Conservation (phyloP, 2,329 filamentous ascomycete genomes). For the Phialophora expanda region DNA sequence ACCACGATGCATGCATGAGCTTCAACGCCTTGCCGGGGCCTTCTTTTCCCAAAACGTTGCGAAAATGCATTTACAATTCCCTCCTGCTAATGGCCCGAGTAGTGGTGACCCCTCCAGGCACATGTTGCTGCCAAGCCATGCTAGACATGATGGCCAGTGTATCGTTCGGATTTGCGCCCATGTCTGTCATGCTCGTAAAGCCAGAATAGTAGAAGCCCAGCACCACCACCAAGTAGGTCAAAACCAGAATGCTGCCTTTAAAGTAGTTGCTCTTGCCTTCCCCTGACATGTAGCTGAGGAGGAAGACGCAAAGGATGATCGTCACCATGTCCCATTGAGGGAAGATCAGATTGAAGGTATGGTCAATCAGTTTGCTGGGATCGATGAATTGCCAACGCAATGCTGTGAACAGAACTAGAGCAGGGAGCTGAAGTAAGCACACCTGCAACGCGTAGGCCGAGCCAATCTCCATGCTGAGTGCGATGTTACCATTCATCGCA, state of each 20-base stretch:
- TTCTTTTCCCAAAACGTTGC: neutral
- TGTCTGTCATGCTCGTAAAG: slow-evolving; percentile 60
- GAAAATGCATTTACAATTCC: slow-evolving; percentile 20
- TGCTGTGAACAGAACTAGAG: slow-evolving; percentile 88
- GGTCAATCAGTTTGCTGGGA: slow-evolving; percentile 56
- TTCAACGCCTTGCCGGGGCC: neutral
- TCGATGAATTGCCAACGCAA: slow-evolving; percentile 66
- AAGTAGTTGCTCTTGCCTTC: slow-evolving; percentile 99
- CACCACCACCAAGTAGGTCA: slow-evolving; percentile 91
- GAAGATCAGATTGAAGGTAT: slow-evolving; percentile 77
- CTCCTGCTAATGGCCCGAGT: slow-evolving; percentile 13
- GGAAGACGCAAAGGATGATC: slow-evolving; percentile 91
- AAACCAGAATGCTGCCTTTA: slow-evolving; percentile 92
- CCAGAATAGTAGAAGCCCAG: slow-evolving; percentile 88
- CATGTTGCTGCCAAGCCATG: slow-evolving; percentile 29
- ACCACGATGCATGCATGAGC: neutral
- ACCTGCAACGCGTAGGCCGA: slow-evolving; percentile 97
- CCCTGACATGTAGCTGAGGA: slow-evolving; percentile 96
- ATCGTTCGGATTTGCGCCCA: slow-evolving; percentile 56
- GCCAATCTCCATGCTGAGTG: slow-evolving; percentile 97
- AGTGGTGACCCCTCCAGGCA: slow-evolving; percentile 1
- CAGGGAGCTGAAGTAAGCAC: slow-evolving; percentile 90
- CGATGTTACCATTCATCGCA: slow-evolving; percentile 99
- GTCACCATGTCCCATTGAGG: slow-evolving; percentile 99
- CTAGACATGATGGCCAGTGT: slow-evolving; percentile 47